Percentiles rank a stretch among this genome's conserved stretches.
phyloP scores from a whole-genome alignment of 768 basidiomycete species.

The Strobilomyces dryophilus region DNA sequence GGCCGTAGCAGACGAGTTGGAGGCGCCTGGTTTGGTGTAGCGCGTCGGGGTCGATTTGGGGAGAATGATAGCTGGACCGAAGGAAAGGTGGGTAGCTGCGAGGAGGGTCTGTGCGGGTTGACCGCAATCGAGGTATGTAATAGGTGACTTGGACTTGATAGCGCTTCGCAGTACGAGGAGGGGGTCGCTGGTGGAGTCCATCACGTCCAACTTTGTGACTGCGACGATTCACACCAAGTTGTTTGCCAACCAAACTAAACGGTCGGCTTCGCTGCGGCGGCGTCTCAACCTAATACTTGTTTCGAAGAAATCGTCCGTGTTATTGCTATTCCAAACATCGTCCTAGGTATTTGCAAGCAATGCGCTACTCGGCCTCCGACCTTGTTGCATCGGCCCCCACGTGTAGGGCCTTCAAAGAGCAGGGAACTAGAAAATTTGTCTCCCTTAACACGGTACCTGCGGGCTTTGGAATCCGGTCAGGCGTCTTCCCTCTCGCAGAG shows the following conservation, averaged over 20 bases:
- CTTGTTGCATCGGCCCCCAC: background rate
- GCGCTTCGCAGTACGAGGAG: conserved; percentile 57
- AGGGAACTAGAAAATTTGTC: background rate
- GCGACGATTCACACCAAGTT: no score
- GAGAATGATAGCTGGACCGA: conserved; percentile 49
- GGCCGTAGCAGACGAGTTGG: conserved; percentile 19
- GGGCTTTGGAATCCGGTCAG: background rate
- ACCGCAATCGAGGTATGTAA: conserved; percentile 41
- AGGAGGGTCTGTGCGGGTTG: conserved; percentile 45
- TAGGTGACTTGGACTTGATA: conserved; percentile 49
- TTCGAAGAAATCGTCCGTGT: background rate
- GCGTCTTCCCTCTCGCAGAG: no score
- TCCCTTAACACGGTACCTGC: background rate
- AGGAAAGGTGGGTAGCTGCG: conserved; percentile 61
- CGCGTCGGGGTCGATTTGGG: conserved; percentile 76
- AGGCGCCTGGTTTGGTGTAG: conserved; percentile 60
- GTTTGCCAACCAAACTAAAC: no score
- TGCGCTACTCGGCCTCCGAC: background rate
- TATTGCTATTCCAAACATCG: background rate
- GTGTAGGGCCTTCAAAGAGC: background rate
- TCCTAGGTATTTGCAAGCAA: no score
- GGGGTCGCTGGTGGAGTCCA: conserved; percentile 30
- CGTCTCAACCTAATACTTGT: background rate
- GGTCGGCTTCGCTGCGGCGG: no score
- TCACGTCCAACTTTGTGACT: background rate